A percentile compares a stretch with the other conserved stretches of the same genome.
Conservation (phyloP, 106 monocot species). For the Triglochin maritima region DNA sequence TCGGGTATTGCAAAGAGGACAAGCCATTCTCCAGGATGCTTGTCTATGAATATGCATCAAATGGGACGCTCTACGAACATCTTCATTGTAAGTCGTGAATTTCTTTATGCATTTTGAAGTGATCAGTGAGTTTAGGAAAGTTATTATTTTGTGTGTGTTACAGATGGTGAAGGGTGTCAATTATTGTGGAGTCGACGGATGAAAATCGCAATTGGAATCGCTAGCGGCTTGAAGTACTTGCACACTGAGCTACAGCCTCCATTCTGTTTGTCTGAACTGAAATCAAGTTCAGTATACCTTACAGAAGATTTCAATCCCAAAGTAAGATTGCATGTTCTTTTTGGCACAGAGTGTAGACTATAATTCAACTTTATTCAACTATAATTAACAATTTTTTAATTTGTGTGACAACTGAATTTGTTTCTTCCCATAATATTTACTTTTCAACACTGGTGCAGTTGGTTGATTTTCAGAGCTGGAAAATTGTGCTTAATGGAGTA, state of each 20-base stretch:
- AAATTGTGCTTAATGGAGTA: conserved; percentile 35
- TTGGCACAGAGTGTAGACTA: no score
- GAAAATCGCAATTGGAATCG: conserved; percentile 73
- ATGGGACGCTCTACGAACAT: conserved; percentile 90
- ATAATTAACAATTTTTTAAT: no score
- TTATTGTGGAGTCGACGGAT: conserved; percentile 79
- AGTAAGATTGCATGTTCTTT: conserved; percentile 18
- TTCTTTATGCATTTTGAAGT: not conserved
- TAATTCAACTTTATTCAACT: no score
- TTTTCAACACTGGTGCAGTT: conserved; percentile 35
- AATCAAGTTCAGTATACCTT: conserved; percentile 69
- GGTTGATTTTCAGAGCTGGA: conserved; percentile 95
- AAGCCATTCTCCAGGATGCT: conserved; percentile 90
- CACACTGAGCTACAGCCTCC: conserved; percentile 82
- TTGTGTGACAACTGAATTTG: no score
- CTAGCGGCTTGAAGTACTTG: conserved; percentile 63
- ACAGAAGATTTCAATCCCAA: conserved; percentile 96
- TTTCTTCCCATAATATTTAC: no score
- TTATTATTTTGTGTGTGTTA: conserved; percentile 4
- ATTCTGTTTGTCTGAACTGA: conserved; percentile 55
- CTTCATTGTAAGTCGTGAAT: conserved; percentile 60
- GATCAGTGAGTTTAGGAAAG: not conserved
- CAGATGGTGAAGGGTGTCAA: conserved; percentile 74
- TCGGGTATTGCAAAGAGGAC: conserved; percentile 65
- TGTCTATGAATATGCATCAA: conserved; percentile 81